phyloP scores from a whole-genome alignment of 495 filamentous ascomycete species.

The Trypethelium eluteriae region DNA sequence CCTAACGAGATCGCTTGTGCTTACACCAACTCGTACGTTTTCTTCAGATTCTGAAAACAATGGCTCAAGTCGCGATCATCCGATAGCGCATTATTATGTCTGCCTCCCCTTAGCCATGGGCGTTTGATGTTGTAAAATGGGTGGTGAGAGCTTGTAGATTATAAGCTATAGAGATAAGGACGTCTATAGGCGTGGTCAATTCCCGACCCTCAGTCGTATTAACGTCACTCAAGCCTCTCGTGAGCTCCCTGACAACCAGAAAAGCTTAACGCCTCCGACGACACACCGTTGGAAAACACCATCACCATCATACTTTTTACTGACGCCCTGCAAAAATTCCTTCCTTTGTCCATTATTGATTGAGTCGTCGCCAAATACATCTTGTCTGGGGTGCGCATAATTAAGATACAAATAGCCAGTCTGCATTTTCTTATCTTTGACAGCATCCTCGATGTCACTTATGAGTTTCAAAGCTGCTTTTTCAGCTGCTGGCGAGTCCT shows the following conservation, averaged over 20 bases:
- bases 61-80: too few relatives aligned
- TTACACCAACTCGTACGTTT: too few relatives aligned
- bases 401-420: background rate
- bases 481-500: background rate
- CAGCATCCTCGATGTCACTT: background rate
- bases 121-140: too few relatives aligned
- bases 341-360: background rate
- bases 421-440: background rate
- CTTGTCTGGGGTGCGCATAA: background rate
- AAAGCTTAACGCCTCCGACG: background rate
- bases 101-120: too few relatives aligned
- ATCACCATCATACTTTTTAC: background rate
- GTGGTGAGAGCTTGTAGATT: too few relatives aligned
- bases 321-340: background rate
- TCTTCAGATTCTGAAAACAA: too few relatives aligned
- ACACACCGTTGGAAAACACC: background rate
- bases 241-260: background rate
- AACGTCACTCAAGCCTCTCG: too few relatives aligned
- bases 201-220: too few relatives aligned
- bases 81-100: too few relatives aligned
- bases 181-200: too few relatives aligned
- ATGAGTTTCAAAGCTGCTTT: background rate
- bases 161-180: too few relatives aligned
- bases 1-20: too few relatives aligned
- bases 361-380: slow-evolving; percentile 1